Evolutionary conservation across 257 asterid species (phyloP).

Genomic region (Primulina eburnea): DNA sequence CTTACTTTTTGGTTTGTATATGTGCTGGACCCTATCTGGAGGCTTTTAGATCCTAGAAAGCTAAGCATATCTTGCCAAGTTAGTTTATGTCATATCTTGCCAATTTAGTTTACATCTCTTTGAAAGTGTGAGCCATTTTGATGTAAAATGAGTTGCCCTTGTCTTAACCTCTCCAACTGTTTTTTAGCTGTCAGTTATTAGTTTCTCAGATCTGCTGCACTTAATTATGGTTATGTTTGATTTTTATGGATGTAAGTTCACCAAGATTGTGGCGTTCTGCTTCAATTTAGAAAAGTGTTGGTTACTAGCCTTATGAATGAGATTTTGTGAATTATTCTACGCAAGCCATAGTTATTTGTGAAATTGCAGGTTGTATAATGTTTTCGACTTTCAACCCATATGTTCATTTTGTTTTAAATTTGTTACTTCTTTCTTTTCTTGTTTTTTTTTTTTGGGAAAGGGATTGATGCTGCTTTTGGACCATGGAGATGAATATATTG

Average conservation of each 20-base stretch:
- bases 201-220: not conserved
- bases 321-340: not conserved
- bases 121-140: not conserved
- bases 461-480: not conserved
- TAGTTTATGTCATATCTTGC: not conserved
- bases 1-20: not conserved
- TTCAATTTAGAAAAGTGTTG: not conserved
- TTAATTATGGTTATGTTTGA: not conserved
- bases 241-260: not conserved
- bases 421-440: no score
- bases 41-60: not conserved
- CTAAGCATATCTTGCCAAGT: not conserved
- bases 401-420: no score
- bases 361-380: not conserved
- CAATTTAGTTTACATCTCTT: not conserved
- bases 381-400: not conserved
- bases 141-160: not conserved
- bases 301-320: not conserved
- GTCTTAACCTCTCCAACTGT: not conserved
- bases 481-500: not conserved
- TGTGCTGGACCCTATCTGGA: not conserved
- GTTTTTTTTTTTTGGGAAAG: no score
- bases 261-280: not conserved
- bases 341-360: not conserved
- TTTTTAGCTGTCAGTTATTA: not conserved